phyloP scores from a whole-genome alignment of 768 basidiomycete species.

The Coprinopsis cinerea region DNA sequence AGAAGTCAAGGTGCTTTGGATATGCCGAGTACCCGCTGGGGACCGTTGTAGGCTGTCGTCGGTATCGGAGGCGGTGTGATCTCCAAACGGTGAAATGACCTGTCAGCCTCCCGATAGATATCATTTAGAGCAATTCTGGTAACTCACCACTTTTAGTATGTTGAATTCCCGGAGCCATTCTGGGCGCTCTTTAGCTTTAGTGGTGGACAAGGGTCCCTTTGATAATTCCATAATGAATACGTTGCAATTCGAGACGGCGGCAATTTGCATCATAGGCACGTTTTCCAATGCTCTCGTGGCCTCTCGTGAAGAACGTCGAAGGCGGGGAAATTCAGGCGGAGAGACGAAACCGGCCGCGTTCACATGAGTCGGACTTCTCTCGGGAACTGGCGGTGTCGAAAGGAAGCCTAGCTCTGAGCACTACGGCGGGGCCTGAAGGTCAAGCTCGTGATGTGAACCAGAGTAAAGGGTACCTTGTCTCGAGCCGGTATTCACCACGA shows the following conservation, averaged over 20 bases:
- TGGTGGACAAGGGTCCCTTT: not conserved
- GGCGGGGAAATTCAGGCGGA: constrained; percentile 2
- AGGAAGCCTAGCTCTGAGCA: not conserved
- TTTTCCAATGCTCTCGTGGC: not conserved
- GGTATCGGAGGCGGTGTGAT: not conserved
- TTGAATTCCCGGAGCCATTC: constrained; percentile 1
- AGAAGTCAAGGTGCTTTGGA: constrained; percentile 1
- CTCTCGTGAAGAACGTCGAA: not conserved
- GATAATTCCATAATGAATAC: not conserved
- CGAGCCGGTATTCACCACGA: constrained; percentile 7
- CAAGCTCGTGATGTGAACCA: constrained; percentile 3
- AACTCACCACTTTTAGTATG: constrained; percentile 10
- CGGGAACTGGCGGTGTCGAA: constrained; percentile 1
- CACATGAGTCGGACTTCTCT: constrained; percentile 10
- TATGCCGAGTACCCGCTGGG: not conserved
- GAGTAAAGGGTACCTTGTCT: constrained; percentile 4
- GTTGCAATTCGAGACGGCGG: not conserved
- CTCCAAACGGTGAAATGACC: constrained; percentile 6
- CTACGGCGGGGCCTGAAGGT: not conserved
- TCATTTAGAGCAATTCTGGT: constrained; percentile 1
- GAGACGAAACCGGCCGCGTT: not conserved
- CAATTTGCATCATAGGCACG: constrained; percentile 12
- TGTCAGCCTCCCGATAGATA: not conserved
- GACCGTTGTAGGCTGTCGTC: not conserved
- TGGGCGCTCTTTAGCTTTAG: not conserved